Evolutionary conservation across 805 yeast genomes (phyloP), one percentile per base, ranked within the genome.

Genomic region (Jamesozyma rosinii): DNA sequence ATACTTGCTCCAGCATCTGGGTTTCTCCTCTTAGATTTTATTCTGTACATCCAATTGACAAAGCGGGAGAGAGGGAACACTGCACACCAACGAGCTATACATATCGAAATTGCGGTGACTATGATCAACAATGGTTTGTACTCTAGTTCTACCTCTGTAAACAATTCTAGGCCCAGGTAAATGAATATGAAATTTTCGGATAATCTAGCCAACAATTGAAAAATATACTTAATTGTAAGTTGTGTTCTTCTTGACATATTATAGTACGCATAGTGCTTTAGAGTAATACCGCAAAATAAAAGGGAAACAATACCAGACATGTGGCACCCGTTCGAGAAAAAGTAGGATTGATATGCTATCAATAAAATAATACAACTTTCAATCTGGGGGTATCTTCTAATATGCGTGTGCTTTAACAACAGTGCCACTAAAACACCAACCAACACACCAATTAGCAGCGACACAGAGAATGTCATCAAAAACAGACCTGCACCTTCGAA

Each of bases 271-370:
- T 92, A 92, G 64, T 94, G 97, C 63, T 90, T 92, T 61, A 92
- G 69, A 1, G 98, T 90, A 49, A 92, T 92, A 43, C 99, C 98
- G 62, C 97, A 90, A 67, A 92, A 92, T 51, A 92, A 67, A 51
- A 92, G 70, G 1, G 97, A 88, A 5, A 90, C 97, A 50, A 90
- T 90, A 37, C 99, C 99, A 5, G 97, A 89, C 98, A 92, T 92
- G 62, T 94, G 98, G 55, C 97, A 94, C 40, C 98, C 99, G 58
- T 92, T 92, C 35, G 97, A 89, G 65, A 92, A 92, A 70, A 92
- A 92, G 64, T 92, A 92, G 0, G 97, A 87, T 55, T 88, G 95
- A 61, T 92, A 92, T 15, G 97, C 97, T 60, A 89, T 80, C 52
- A 92, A 67, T 37, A 92, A 67, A 24, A 92, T 95, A 43, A 92